Evolutionary conservation across 148 eudicot species (phyloP).

Genomic region (Polygonum maritimum): DNA sequence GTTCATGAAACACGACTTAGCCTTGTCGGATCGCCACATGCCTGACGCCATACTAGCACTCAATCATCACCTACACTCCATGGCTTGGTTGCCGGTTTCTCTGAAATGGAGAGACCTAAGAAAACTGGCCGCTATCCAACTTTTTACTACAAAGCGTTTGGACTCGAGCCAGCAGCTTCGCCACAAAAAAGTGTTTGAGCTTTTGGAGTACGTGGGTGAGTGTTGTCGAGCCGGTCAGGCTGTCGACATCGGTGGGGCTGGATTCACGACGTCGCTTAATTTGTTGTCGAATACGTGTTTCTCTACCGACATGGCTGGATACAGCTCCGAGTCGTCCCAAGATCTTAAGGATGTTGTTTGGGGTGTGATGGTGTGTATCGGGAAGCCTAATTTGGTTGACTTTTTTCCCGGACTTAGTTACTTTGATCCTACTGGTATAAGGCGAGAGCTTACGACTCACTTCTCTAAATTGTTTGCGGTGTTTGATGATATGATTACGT

Average conservation of each 20-base stretch:
- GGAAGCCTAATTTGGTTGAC: conserved; percentile 49
- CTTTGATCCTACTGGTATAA: conserved; percentile 31
- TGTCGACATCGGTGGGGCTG: conserved; percentile 19
- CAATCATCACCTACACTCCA: conserved; percentile 10
- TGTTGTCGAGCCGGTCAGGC: conserved; percentile 9
- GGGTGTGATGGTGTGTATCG: conserved; percentile 26
- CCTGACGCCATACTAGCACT: conserved; percentile 5
- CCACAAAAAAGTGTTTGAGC: conserved; percentile 19
- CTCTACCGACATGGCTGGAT: conserved; percentile 20
- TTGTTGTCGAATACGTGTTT: conserved; percentile 25
- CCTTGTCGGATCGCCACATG: not conserved
- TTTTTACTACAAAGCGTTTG: conserved; percentile 11
- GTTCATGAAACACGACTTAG: conserved; percentile 14
- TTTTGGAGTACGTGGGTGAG: conserved; percentile 15
- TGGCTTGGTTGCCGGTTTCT: conserved; percentile 17
- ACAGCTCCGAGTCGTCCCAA: conserved; percentile 13
- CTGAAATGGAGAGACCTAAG: conserved; percentile 15
- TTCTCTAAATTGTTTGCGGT: conserved; percentile 36
- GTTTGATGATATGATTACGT: not conserved
- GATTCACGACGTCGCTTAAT: conserved; percentile 21
- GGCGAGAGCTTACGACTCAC: conserved; percentile 29
- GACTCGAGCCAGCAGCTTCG: conserved; percentile 22
- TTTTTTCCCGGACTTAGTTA: conserved; percentile 30
- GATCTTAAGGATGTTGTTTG: conserved; percentile 27
- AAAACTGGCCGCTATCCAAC: conserved; percentile 8